phyloP scores from a whole-genome alignment of 1,139 yeast species.

The Suhomyces yuchorum region DNA sequence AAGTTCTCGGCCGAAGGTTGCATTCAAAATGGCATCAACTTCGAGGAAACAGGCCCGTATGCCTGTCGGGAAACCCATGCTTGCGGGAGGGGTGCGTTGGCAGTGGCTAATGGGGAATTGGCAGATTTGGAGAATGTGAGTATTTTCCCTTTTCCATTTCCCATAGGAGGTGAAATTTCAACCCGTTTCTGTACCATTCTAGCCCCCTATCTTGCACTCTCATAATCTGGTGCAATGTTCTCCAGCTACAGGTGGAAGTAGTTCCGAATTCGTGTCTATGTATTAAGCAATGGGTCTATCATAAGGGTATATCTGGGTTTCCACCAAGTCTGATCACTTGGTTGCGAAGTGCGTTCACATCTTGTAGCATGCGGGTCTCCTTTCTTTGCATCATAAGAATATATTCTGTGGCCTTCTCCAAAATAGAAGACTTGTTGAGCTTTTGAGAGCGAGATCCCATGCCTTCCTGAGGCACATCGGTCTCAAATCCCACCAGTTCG shows the following conservation, averaged over 20 bases:
- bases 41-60: too few relatives aligned
- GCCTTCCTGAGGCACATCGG: conserved; percentile 14
- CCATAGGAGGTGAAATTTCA: background rate
- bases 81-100: too few relatives aligned
- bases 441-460: conserved; percentile 20
- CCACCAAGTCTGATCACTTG: conserved; percentile 8
- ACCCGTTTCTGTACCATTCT: too few relatives aligned
- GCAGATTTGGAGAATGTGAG: too few relatives aligned
- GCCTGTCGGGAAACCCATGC: too few relatives aligned
- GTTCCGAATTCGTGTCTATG: background rate
- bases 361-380: conserved; percentile 36
- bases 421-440: conserved; percentile 63
- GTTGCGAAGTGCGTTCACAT: conserved; percentile 24
- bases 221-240: background rate
- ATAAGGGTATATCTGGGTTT: conserved; percentile 1
- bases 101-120: too few relatives aligned
- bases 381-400: conserved; percentile 51
- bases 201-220: background rate
- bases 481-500: conserved; percentile 47
- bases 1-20: background rate
- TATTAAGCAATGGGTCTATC: background rate
- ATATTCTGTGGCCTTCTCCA: conserved; percentile 68
- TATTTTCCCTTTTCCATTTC: too few relatives aligned
- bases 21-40: background rate
- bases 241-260: background rate